Evolutionary conservation across 2,329 filamentous ascomycete species (phyloP), one percentile per base, ranked within the genome.

Genomic region (Clarireedia paspali): DNA sequence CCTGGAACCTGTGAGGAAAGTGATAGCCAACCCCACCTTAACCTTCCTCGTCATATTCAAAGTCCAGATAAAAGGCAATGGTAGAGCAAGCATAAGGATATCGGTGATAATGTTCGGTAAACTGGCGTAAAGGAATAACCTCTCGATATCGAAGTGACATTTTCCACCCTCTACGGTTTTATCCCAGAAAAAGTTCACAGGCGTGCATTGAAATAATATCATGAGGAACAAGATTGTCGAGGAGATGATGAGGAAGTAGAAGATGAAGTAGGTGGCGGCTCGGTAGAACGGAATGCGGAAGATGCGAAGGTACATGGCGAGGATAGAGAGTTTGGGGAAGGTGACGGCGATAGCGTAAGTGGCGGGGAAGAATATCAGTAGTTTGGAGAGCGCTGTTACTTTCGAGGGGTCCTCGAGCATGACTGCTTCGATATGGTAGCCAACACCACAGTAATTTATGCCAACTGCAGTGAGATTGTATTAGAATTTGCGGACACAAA

Each of bases 41-140:
- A 55, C 23, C 24, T 55, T 47, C 9, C 58, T n/a, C 7, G 56
- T 67, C 2, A 63, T 65, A 30, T 69, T 64, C 40, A 71, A 58
- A 30, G 56, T 62, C 65, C 64, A 71, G 10, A 72, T 66, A 52
- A 70, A 63, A 5, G 58, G 59, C 24, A 71, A 55, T 9, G 67
- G 68, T 56, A 71, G 50, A 9, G 57, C 58, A 45, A 74, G 57
- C 53, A 74, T 73, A 45, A 66, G 64, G 1, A 72, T 53, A 56
- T 74, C 72, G 6, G 68, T 71, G n/a, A 70, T 44, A 49, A 74
- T 72, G 50, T 73, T 74, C 4, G 73, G 73, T 0, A 76, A 67
- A 4, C 70, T 70, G 42, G 61, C 75, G 76, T n/a, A 71, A 72
- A 49, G 77, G 70, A 50, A 76, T 74, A 3, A 66, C 69, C 2